phyloP scores from a whole-genome alignment of 495 filamentous ascomycete species.

The Neurospora intermedia region DNA sequence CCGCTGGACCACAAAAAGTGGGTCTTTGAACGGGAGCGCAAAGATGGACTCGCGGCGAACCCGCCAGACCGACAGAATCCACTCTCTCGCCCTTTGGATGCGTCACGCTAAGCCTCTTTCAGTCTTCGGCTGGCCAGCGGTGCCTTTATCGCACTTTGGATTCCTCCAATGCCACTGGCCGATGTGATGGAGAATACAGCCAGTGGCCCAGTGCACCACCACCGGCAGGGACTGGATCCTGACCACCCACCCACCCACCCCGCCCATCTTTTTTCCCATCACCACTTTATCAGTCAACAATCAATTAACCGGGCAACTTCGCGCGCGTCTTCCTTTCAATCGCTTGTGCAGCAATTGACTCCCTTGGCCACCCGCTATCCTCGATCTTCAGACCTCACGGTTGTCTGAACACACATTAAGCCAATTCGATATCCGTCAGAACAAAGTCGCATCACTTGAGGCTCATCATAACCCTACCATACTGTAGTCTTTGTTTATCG shows the following conservation, averaged over 20 bases:
- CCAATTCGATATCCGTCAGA: background rate
- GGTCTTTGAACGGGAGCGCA: background rate
- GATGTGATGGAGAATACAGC: too few relatives aligned
- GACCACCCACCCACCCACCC: background rate
- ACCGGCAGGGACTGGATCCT: background rate
- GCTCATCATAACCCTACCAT: background rate
- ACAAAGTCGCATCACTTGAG: background rate
- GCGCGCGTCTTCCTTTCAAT: background rate
- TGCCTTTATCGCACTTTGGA: background rate
- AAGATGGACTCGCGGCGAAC: background rate
- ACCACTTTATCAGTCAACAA: background rate
- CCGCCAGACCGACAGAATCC: background rate
- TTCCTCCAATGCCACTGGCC: background rate
- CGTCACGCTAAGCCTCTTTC: constrained; percentile 12
- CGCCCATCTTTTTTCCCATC: background rate
- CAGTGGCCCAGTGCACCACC: background rate
- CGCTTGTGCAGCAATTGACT: too few relatives aligned
- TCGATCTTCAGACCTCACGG: background rate
- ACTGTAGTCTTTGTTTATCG: background rate
- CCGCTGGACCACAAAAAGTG: background rate
- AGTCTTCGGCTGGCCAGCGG: constrained; percentile 1
- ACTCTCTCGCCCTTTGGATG: background rate
- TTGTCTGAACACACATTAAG: background rate
- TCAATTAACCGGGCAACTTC: background rate
- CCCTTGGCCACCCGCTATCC: background rate